Percentiles rank a stretch among this genome's conserved stretches.
Conservation (phyloP, 768 basidiomycete species). For the Coprinopsis sp. region DNA sequence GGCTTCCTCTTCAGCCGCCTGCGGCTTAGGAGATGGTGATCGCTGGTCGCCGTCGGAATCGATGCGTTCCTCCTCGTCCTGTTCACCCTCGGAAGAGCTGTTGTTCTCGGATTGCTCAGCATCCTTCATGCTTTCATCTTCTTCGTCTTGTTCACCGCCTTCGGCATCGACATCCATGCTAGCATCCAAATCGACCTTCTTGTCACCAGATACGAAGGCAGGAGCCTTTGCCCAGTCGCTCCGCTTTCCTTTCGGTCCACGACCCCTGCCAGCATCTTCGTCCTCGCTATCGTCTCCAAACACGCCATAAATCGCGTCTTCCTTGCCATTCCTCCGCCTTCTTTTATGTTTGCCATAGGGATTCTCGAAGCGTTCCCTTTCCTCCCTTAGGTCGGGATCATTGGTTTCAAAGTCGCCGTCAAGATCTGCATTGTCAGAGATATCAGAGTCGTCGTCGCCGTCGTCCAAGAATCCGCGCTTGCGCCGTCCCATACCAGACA, state of each 20-base stretch:
- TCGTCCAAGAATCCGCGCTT: slow-evolving; percentile 76
- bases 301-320: slow-evolving; percentile 72
- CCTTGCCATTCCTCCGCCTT: slow-evolving; percentile 58
- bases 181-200: slow-evolving; percentile 41
- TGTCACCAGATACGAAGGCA: slow-evolving; percentile 62
- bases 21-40: no score
- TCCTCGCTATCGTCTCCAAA: slow-evolving; percentile 72
- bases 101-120: slow-evolving; percentile 20
- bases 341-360: slow-evolving; percentile 74
- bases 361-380: slow-evolving; percentile 71
- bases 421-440: slow-evolving; percentile 53
- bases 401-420: slow-evolving; percentile 38
- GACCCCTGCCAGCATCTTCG: slow-evolving; percentile 33
- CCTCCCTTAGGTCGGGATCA: slow-evolving; percentile 63
- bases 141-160: slow-evolving; percentile 20
- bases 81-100: slow-evolving; percentile 30
- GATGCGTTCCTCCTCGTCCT: slow-evolving; percentile 30
- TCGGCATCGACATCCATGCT: slow-evolving; percentile 35
- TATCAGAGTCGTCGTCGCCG: slow-evolving; percentile 69
- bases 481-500: slow-evolving; percentile 57
- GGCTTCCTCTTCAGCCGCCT: slow-evolving; percentile 43
- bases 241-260: slow-evolving; percentile 31
- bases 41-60: slow-evolving; percentile 40
- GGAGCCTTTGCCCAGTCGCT: slow-evolving; percentile 75
- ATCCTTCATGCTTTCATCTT: slow-evolving; percentile 21